Conservation (phyloP, 2,329 filamentous ascomycete genomes). For the Diaporthe ampelina region DNA sequence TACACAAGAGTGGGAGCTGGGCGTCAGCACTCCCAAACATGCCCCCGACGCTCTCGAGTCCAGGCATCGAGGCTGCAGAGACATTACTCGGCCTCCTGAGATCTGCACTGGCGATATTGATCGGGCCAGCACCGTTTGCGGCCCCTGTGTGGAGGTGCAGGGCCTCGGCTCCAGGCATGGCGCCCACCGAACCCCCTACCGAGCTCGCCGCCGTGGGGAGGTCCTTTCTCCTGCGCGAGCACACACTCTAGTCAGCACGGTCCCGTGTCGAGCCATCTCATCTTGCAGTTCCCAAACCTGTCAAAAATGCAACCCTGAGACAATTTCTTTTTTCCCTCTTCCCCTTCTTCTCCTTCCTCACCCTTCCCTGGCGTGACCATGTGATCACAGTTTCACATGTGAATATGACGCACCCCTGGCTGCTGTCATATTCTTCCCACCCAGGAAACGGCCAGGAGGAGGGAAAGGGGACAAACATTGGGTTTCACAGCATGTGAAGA, state of each 20-base stretch:
- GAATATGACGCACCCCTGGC: slow-evolving; percentile 33
- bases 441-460: not conserved
- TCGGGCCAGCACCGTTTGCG: slow-evolving; percentile 48
- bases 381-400: slow-evolving; percentile 43
- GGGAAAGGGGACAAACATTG: too few relatives aligned
- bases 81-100: slow-evolving; percentile 55
- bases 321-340: not conserved
- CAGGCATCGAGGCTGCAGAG: slow-evolving; percentile 46
- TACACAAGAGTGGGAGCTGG: slow-evolving; percentile 65
- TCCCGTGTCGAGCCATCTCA: slow-evolving; percentile 27
- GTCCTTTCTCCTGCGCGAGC: slow-evolving; percentile 57
- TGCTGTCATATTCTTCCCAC: slow-evolving; percentile 21
- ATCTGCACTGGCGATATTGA: slow-evolving; percentile 55
- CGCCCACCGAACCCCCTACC: slow-evolving; percentile 46
- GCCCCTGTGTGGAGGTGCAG: slow-evolving; percentile 54
- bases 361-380: slow-evolving; percentile 33
- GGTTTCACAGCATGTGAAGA: not conserved
- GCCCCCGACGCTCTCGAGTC: slow-evolving; percentile 38
- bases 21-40: slow-evolving; percentile 50
- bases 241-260: slow-evolving; percentile 21
- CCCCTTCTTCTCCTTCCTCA: not conserved
- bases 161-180: slow-evolving; percentile 59
- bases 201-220: slow-evolving; percentile 53
- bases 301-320: slow-evolving; percentile 30
- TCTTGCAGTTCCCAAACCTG: slow-evolving; percentile 17